Evolutionary conservation across 2,329 filamentous ascomycete species (phyloP).

Genomic region (Huntiella bhutanensis): DNA sequence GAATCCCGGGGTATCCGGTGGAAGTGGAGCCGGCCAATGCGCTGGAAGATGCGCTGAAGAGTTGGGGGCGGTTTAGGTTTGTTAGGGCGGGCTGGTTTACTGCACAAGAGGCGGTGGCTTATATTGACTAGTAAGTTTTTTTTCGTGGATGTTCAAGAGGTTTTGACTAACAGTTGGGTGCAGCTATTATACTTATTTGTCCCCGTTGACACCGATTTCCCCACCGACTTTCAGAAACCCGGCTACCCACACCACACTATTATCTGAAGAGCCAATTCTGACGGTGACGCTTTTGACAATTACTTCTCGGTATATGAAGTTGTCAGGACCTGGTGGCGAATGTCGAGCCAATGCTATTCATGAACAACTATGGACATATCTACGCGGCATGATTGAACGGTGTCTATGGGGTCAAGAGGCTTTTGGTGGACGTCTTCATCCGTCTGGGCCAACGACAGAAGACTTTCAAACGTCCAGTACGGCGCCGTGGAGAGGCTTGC

Average conservation of each 20-base stretch:
- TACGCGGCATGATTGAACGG: conserved; percentile 86
- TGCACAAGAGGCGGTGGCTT: conserved; percentile 76
- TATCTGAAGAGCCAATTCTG: conserved; percentile 83
- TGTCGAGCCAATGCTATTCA: conserved; percentile 84
- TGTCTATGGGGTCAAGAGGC: conserved; percentile 93
- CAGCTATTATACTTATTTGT: conserved; percentile 79
- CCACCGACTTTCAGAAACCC: conserved; percentile 76
- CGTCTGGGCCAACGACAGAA: conserved; percentile 30
- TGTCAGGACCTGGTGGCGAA: conserved; percentile 60
- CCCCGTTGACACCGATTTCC: conserved; percentile 82
- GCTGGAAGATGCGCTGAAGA: conserved; percentile 45
- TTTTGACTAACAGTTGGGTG: conserved; percentile 8
- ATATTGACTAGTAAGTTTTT: conserved; percentile 64
- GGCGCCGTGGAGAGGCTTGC: conserved; percentile 48
- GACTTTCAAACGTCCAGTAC: conserved; percentile 47
- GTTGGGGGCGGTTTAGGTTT: conserved; percentile 86
- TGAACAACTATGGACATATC: conserved; percentile 84
- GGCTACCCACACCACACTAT: conserved; percentile 57
- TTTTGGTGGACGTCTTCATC: conserved; percentile 36
- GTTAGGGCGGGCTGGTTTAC: conserved; percentile 97
- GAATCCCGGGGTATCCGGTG: conserved; percentile 23
- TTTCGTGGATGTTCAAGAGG: neutral
- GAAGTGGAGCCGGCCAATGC: conserved; percentile 17
- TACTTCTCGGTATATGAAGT: conserved; percentile 65
- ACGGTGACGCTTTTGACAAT: conserved; percentile 84